phyloP scores from a whole-genome alignment of 441 rosid genomes.

The Viola pubescens region DNA sequence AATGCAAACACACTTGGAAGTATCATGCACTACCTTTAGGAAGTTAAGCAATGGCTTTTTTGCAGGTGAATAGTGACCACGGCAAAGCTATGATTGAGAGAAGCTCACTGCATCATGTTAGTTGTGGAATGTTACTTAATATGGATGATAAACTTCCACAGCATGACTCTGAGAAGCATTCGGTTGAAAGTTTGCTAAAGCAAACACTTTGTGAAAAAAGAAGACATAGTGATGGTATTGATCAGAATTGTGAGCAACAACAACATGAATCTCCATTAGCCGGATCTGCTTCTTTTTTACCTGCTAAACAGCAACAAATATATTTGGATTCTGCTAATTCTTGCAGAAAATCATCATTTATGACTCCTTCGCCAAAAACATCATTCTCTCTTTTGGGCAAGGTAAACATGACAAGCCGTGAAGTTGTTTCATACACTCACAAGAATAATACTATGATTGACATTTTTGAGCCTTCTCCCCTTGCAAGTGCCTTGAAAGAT shows the following conservation, averaged over 20 bases:
- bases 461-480: constrained; percentile 38
- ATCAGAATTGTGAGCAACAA: constrained; percentile 22
- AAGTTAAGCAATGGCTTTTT: background rate
- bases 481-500: constrained; percentile 36
- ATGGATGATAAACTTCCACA: constrained; percentile 21
- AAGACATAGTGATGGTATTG: constrained; percentile 8
- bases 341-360: constrained; percentile 24
- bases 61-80: constrained; percentile 27
- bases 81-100: constrained; percentile 4
- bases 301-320: constrained; percentile 30
- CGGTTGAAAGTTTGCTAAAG: constrained; percentile 18
- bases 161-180: constrained; percentile 29
- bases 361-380: constrained; percentile 59
- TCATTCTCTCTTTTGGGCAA: constrained; percentile 37
- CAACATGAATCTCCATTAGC: constrained; percentile 27
- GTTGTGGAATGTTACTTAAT: constrained; percentile 9
- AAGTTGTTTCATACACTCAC: constrained; percentile 30
- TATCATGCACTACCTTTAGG: no score
- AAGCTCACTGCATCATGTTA: constrained; percentile 18
- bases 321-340: constrained; percentile 31
- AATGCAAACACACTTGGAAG: no score
- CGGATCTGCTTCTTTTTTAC: constrained; percentile 35
- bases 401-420: constrained; percentile 35
- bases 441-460: constrained; percentile 45
- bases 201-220: constrained; percentile 17